Evolutionary conservation across 306 rosid genomes (phyloP).

Genomic region (Gastrolobium villosum): DNA sequence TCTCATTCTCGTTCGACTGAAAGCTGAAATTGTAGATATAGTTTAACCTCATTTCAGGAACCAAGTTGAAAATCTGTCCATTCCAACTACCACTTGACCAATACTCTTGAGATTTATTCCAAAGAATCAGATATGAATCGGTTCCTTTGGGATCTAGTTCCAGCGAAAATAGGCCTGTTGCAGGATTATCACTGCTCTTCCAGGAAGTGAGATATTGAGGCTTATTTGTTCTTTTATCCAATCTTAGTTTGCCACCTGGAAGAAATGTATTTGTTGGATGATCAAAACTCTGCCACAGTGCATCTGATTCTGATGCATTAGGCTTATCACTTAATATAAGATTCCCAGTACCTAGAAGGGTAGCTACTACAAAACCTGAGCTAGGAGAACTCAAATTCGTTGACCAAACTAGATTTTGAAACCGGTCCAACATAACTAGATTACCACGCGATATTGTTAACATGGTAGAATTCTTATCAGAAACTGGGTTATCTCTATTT

Average conservation of each 20-base stretch:
- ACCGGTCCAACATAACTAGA: constrained; percentile 58
- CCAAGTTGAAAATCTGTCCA: constrained; percentile 51
- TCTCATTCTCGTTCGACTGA: constrained; percentile 40
- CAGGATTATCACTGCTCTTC: constrained; percentile 57
- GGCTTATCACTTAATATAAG: constrained; percentile 55
- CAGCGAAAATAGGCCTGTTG: constrained; percentile 55
- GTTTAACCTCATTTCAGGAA: constrained; percentile 58
- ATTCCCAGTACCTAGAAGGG: constrained; percentile 64
- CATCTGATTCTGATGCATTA: constrained; percentile 39
- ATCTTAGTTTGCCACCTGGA: constrained; percentile 56
- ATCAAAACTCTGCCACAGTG: constrained; percentile 75
- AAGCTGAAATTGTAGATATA: constrained; percentile 50
- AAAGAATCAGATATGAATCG: constrained; percentile 42
- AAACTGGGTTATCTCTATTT: constrained; percentile 66
- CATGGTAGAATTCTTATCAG: constrained; percentile 52
- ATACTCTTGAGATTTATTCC: constrained; percentile 58
- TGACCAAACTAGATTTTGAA: constrained; percentile 65
- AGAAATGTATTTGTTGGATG: constrained; percentile 64
- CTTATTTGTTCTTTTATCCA: constrained; percentile 47
- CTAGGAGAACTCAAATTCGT: constrained; percentile 55
- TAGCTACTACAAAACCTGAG: constrained; percentile 48
- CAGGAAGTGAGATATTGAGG: constrained; percentile 61
- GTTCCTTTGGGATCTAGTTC: constrained; percentile 56
- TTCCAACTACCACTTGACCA: constrained; percentile 68
- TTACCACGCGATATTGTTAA: constrained; percentile 52